Percentiles rank a stretch among this genome's conserved stretches.
Evolutionary conservation across 805 yeast species (phyloP).

Genomic region (Metschnikowia lochheadii): DNA sequence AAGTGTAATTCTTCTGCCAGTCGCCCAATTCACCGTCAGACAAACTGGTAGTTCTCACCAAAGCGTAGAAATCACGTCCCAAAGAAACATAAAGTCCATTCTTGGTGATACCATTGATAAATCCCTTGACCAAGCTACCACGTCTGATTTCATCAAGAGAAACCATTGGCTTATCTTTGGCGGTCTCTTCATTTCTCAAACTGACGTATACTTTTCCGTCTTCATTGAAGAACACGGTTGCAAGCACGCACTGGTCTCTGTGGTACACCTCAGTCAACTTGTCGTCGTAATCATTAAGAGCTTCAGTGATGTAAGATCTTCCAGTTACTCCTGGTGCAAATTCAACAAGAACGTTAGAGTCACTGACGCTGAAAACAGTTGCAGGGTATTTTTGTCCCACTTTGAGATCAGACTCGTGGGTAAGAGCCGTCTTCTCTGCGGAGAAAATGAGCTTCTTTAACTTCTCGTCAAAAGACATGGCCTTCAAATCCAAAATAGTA

Average conservation of each 20-base stretch:
- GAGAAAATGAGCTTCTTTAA: slow-evolving; percentile 48
- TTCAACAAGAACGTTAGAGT: slow-evolving; percentile 61
- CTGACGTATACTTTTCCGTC: slow-evolving; percentile 55
- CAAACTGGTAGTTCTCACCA: slow-evolving; percentile 75
- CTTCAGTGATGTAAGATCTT: slow-evolving; percentile 70
- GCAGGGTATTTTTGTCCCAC: slow-evolving; percentile 59
- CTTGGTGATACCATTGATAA: slow-evolving; percentile 67
- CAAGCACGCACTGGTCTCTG: slow-evolving; percentile 52
- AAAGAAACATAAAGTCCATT: slow-evolving; percentile 75
- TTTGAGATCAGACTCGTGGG: slow-evolving; percentile 45
- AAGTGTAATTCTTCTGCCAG: slow-evolving; percentile 76
- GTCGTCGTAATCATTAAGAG: slow-evolving; percentile 61
- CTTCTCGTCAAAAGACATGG: slow-evolving; percentile 50
- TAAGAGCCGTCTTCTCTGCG: slow-evolving; percentile 43
- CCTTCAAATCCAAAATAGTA: slow-evolving; percentile 56
- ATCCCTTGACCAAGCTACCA: slow-evolving; percentile 80
- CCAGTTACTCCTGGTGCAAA: slow-evolving; percentile 62
- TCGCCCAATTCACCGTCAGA: slow-evolving; percentile 80
- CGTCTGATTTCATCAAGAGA: slow-evolving; percentile 51
- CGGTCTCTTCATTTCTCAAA: slow-evolving; percentile 47
- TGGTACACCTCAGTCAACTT: slow-evolving; percentile 47
- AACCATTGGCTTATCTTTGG: slow-evolving; percentile 48
- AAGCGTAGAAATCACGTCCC: slow-evolving; percentile 67
- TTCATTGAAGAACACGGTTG: slow-evolving; percentile 51
- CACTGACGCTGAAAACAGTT: slow-evolving; percentile 54